Evolutionary conservation across 371 early-diverging fungal genomes (phyloP), one percentile per base, ranked within the genome.

Genomic region (Nosema muscidifuracis): DNA sequence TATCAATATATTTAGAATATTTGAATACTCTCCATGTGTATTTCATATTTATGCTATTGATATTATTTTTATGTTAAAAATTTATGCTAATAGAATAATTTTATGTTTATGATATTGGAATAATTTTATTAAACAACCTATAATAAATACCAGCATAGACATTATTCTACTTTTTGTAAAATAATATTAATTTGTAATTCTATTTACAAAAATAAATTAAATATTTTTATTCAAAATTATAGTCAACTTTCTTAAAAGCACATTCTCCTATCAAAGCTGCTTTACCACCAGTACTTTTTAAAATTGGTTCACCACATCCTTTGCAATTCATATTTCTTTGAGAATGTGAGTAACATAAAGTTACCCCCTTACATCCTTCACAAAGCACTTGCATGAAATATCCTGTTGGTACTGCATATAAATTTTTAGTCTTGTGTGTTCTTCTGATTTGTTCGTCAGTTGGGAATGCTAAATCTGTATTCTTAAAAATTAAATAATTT

Each of bases 321-420:
- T 88, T 85, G 88, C 99, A 99, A 63, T 89, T 81, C 65, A 95
- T 94, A 78, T 94, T 93, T 69, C 93, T 92, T 84, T 95, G 95
- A 73, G 95, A 94, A 86, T 99, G 97, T 83, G 91, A 91, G 88
- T 93, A 99, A 74, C 95, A 91, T 71, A 92, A 89, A 81, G 93
- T 94, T 83, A 93, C 92, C 84, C 88, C 87, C 81, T 90, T 89
- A 87, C 98, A 97, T 65, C 91, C 92, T 86, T 62, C 71, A 89
- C 97, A 97, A 88, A 94, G 94, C 77, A 99, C 95, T 82, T 97
- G 94, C 95, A 99, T 95, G 87, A 95, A 97, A 89, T 89, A 97
- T 51, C 97, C 94, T 90, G 97, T 94, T 78, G 95, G 93, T 82
- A 89, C 89, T 86, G 93, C 95, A 80, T 97, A 95, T 74, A 96